Evolutionary conservation across 179 eudicot genomes (phyloP).

Genomic region (Monotropa hypopitys): DNA sequence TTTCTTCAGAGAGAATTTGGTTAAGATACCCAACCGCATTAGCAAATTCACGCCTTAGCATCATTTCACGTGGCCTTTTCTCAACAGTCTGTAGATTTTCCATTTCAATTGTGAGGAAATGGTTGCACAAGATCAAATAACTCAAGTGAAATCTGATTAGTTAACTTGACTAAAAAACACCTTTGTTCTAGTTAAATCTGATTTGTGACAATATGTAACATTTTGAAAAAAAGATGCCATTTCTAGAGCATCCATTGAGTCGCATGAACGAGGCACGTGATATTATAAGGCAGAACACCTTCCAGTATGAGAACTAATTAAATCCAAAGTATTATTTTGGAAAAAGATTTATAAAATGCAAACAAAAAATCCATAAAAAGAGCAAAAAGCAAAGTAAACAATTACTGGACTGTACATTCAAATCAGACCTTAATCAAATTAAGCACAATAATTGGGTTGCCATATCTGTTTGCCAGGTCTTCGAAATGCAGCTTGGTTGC

Average conservation of each 20-base stretch:
- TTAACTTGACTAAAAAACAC: background rate
- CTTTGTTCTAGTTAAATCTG: background rate
- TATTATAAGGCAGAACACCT: background rate
- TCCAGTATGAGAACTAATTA: background rate
- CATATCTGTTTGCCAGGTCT: slow-evolving; percentile 80
- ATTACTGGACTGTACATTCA: background rate
- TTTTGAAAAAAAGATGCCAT: background rate
- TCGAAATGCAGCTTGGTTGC: slow-evolving; percentile 89
- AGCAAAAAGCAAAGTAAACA: background rate
- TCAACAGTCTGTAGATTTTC: slow-evolving; percentile 67
- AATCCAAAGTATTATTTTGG: background rate
- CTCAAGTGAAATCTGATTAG: background rate
- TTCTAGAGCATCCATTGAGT: background rate
- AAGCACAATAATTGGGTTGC: slow-evolving; percentile 84
- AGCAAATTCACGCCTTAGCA: slow-evolving; percentile 89
- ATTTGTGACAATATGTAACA: background rate
- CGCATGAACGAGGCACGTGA: too few species aligned
- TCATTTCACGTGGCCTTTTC: slow-evolving; percentile 94
- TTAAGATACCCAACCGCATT: slow-evolving; percentile 90
- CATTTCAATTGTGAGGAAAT: slow-evolving; percentile 4
- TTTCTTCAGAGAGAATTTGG: slow-evolving; percentile 67
- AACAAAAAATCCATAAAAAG: background rate
- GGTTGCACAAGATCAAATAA: background rate
- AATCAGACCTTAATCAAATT: slow-evolving; percentile 75
- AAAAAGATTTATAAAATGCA: background rate